phyloP scores from a whole-genome alignment of 78 protist genomes.

The Mastigamoeba balamuthi region DNA sequence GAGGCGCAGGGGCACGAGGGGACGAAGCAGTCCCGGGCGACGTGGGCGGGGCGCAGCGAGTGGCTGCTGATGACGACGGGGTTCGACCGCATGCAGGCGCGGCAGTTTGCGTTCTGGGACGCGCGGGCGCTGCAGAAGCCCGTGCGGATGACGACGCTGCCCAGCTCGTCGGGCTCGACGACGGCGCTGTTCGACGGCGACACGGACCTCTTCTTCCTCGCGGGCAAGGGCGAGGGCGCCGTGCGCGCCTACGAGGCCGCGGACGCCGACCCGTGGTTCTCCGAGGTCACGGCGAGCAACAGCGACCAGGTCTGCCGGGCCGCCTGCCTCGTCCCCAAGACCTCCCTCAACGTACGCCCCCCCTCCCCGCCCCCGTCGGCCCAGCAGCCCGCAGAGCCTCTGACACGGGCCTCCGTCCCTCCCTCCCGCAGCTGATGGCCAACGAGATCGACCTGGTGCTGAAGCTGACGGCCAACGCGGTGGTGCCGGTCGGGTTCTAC shows the following conservation, averaged over 20 bases:
- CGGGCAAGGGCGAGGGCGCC: slow-evolving; percentile 79
- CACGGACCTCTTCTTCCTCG: slow-evolving; percentile 68
- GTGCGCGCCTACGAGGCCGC: slow-evolving; percentile 67
- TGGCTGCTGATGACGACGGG: slow-evolving; percentile 76
- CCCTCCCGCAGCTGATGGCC: slow-evolving; percentile 32
- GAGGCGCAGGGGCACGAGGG: slow-evolving; percentile 77
- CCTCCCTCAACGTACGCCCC: background rate
- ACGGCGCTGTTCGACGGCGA: slow-evolving; percentile 83
- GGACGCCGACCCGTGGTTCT: background rate
- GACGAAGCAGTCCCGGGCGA: slow-evolving; percentile 63
- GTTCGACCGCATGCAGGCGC: slow-evolving; percentile 60
- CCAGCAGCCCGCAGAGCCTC: background rate
- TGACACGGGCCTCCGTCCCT: background rate
- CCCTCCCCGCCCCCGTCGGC: background rate
- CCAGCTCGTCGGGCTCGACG: slow-evolving; percentile 66
- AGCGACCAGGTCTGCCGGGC: background rate
- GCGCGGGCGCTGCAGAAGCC: slow-evolving; percentile 24
- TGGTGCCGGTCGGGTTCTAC: slow-evolving; percentile 30
- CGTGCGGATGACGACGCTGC: slow-evolving; percentile 31
- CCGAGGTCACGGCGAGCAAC: background rate
- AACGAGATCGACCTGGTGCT: slow-evolving; percentile 26
- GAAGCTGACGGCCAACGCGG: slow-evolving; percentile 28
- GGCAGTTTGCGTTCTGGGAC: slow-evolving; percentile 69
- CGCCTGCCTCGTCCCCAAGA: background rate
- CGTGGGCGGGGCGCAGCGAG: slow-evolving; percentile 62